Evolutionary conservation across 2,329 filamentous ascomycete genomes (phyloP), one percentile per base, ranked within the genome.

Genomic region (Ophiostoma sp.): DNA sequence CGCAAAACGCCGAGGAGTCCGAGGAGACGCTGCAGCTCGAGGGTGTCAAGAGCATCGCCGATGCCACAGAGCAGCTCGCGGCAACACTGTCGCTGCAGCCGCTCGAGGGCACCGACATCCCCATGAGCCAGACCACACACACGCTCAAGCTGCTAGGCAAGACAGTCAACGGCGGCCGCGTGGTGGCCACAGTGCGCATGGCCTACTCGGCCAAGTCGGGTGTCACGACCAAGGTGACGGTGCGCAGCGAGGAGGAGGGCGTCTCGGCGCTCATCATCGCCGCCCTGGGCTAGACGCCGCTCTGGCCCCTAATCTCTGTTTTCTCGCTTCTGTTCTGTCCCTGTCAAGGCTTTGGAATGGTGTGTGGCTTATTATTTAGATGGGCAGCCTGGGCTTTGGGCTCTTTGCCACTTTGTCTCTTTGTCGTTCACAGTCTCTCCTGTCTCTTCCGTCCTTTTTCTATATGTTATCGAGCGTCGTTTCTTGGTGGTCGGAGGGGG

Each of bases 101-200:
- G 12, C 85, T 99, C 63, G 95, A 99, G 74, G 95, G 94, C 74
- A 96, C 91, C 44, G 95, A 99, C 73, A 89, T 99, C 52, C 90
- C 92, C 0, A 83, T 97, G 73, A 96, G 89, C 76, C 89, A 89
- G 75, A 93, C 89, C 70, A 97, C 93, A 71, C 95, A 99, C 79
- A 93, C 93, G 4, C 88, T 99, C 77, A 98, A 97, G 81, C 83
- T 99, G 47, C 90, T 97, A 77, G 95, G 95, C 77, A 98, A 97
- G 87, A 97, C 92, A 60, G 89, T 98, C 71, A 88, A 86, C 45
- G 95, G 94, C 47, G 95, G 95, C 73, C 89, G 90, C 75, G 94
- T 99, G 16, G 92, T 93, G 68, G 91, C 90, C 70, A 89, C 87
- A 72, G 87, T 98, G 72, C 87, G 93, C 79, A 97, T 99, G 93